Evolutionary conservation across 1,139 yeast species (phyloP), one percentile per base, ranked within the genome.

Genomic region (Keqinozyma sinolaborantium): DNA sequence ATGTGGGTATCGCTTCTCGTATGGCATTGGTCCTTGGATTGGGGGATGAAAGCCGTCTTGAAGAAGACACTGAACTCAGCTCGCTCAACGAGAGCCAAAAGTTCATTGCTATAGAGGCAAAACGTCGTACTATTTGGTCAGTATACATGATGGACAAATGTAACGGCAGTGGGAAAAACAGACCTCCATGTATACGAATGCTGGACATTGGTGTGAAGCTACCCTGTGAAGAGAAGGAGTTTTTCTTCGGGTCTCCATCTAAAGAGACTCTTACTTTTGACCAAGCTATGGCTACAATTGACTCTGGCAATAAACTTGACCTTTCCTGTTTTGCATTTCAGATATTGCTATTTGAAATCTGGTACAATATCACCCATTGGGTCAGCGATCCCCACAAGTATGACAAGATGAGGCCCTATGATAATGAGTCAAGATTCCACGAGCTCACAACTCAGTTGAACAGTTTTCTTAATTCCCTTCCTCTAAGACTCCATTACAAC

Each of bases 81-180:
- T 30, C 16, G 4, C 37, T 44, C 9, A 43, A 44, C 4, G 36
- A 30, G 7, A 12, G 18, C 5, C 18, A 35, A 7, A 30, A 34
- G 16, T 39, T 48, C 20, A 50, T 63, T 12, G 37, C 47, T 11
- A 37, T 42, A 23, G 70, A 64, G 33, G 47, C 53, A 19, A 56
- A 59, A 40, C 33, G 68, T 24, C 42, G 70, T 30, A 61, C 69
- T 1, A 48, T 64, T 9, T 64, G 70, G 71, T 45, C 62, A 2
- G 65, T 62, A 4, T 63, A 58, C 33, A 60, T 64, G 68, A 62
- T 64, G 69, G 70, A 64, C 38, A 36, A 67, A 21, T 62, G 69
- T 39, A 63, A 57, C 29, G 55, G 66, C 8, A 57, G 65, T 40
- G 68, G 69, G 1, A 38, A 64, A 30, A 50, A 56, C 21, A 40